Base-by-base conservation (phyloP, 2,329 filamentous ascomycete genomes). In the Furcasterigmium furcatum region DNA sequence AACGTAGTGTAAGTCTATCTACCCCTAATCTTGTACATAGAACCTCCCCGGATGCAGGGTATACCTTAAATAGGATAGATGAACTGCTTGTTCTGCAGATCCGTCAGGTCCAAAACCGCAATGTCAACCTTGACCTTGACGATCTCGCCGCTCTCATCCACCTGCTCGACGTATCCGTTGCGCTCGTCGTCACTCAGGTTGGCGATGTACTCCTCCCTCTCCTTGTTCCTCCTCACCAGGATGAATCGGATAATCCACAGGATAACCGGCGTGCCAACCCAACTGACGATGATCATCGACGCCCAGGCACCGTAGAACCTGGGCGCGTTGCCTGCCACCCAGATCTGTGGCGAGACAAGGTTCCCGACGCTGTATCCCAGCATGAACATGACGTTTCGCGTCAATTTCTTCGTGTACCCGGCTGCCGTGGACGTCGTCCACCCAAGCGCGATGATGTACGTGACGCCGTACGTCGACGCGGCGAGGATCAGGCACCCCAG, bases 321-420 rank as follows among this genome's bases (percentile, higher is more conserved):
- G 5, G 62, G 62, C 22, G 43, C 54, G 30, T 54, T 55, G 27
- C 49, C 46, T 3, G 53, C 46, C 7, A 56, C 55, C 61, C 61
- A 69, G 4, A 68, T 53, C 36, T 68, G 65, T 1, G 65, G 65
- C 1, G 60, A 64, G n/a, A 66, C 56, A 7, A 70, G 59, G 24
- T 65, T 67, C 4, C 58, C 57, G 1, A 64, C 46, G 9, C 61
- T 59, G 9, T 64, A 64, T 1, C 65, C 68, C 1, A 67, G 47
- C 55, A 68, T 66, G 41, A 67, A 68, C 45, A 68, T 52, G 13
- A 60, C 65, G 16, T 66, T 68, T 19, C 66, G 59, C 1, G 67
- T 70, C 3, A 69, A 63, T 49, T 71, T 71, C 52, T 72, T 72
- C 0, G 68, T 71, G 46, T 70, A 67, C 1, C 68, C 65, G 0